phyloP scores from a whole-genome alignment of 768 basidiomycete species.

The Sistotremastrum niveocremeum region DNA sequence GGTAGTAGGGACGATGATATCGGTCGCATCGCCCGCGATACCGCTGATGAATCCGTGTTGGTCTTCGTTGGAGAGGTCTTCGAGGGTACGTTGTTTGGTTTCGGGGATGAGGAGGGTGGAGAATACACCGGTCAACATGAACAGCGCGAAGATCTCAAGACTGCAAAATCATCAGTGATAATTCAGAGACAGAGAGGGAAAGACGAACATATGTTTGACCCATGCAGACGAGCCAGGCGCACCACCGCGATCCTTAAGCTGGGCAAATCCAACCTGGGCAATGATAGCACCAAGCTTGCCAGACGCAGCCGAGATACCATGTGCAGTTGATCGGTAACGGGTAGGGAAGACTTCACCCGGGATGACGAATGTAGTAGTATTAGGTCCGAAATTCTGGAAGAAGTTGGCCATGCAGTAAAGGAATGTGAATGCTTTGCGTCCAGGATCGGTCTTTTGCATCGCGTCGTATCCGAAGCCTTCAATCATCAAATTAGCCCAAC shows the following conservation, averaged over 20 bases:
- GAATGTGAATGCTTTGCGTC: slow-evolving; percentile 56
- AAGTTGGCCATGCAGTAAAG: slow-evolving; percentile 81
- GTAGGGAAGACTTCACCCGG: slow-evolving; percentile 83
- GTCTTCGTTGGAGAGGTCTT: slow-evolving; percentile 61
- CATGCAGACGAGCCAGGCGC: slow-evolving; percentile 44
- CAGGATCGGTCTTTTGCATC: slow-evolving; percentile 28
- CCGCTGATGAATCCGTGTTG: slow-evolving; percentile 43
- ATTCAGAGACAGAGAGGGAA: slow-evolving; percentile 1
- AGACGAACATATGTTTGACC: slow-evolving; percentile 53
- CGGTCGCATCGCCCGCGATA: not conserved
- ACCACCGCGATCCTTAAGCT: slow-evolving; percentile 57
- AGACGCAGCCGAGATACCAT: slow-evolving; percentile 72
- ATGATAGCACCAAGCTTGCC: slow-evolving; percentile 79
- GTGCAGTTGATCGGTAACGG: slow-evolving; percentile 73
- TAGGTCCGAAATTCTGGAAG: slow-evolving; percentile 84
- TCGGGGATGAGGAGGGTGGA: slow-evolving; percentile 73
- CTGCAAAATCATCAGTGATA: slow-evolving; percentile 16
- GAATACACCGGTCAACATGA: slow-evolving; percentile 77
- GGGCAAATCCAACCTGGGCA: slow-evolving; percentile 64
- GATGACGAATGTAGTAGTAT: slow-evolving; percentile 67
- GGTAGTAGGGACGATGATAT: not conserved
- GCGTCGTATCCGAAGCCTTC: slow-evolving; percentile 55
- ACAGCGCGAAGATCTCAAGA: slow-evolving; percentile 69
- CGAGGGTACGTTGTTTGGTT: slow-evolving; percentile 52
- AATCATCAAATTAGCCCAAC: slow-evolving; percentile 3